phyloP scores from a whole-genome alignment of 495 filamentous ascomycete species.

The Lentithecium fluviatile region DNA sequence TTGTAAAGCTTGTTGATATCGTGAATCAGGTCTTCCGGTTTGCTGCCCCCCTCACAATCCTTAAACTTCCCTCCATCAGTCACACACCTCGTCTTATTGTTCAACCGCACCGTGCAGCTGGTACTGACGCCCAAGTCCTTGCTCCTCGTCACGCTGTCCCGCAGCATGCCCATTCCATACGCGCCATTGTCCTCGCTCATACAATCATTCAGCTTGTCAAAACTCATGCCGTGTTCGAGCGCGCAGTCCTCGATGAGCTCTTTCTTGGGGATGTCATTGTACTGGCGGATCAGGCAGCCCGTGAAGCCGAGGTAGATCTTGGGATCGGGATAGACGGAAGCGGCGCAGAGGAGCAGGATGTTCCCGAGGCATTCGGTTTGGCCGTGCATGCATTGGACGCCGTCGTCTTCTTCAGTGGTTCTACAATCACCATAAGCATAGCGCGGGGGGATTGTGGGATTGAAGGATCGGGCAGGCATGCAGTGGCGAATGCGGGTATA shows the following conservation, averaged over 20 bases:
- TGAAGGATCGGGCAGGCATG: background rate
- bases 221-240: conserved; percentile 82
- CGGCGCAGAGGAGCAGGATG: conserved; percentile 89
- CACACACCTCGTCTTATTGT: conserved; percentile 77
- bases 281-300: conserved; percentile 77
- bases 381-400: conserved; percentile 82
- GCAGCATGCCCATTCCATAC: conserved; percentile 63
- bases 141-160: conserved; percentile 71
- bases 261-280: conserved; percentile 68
- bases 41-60: conserved; percentile 68
- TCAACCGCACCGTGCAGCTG: conserved; percentile 80
- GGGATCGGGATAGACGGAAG: conserved; percentile 72
- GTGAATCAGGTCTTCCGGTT: conserved; percentile 69
- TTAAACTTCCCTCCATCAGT: conserved; percentile 78
- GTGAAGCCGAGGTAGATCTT: conserved; percentile 87
- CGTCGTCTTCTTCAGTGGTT: conserved; percentile 51
- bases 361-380: conserved; percentile 89
- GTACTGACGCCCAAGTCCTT: conserved; percentile 66
- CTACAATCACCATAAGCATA: conserved; percentile 19
- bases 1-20: conserved; percentile 61
- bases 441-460: background rate
- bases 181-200: conserved; percentile 64
- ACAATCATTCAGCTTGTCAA: conserved; percentile 79
- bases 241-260: conserved; percentile 79
- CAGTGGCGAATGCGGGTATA: background rate